Evolutionary conservation across 78 protist species (phyloP), one percentile per base, ranked within the genome.

Genomic region (Pigoraptor vietnamica): DNA sequence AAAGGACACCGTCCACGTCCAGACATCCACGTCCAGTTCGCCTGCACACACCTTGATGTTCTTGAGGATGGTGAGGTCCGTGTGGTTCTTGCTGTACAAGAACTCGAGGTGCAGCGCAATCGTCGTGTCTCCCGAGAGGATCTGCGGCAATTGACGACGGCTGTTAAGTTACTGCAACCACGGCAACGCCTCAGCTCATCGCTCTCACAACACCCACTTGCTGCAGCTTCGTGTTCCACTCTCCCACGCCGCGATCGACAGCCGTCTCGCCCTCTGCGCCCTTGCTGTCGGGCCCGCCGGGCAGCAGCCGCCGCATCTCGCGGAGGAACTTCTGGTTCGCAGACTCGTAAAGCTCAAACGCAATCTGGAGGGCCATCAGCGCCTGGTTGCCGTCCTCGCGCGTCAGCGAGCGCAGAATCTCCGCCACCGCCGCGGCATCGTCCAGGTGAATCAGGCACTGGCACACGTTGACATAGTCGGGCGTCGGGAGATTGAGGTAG

Each of bases 281-380:
- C 32, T 79, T 21, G 84, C n/a, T 29, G 84, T 48, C 67, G 67
- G 67, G 67, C 29, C 67, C 67, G 14, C 67, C 67, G 67, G 67
- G 67, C 6, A 48, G 67, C 67, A 48, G 67, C 29, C 67, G 29
- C 6, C 67, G 67, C 67, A 48, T 14, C 29, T 48, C 67, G 29
- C 67, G 6, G 67, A 94, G 56, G n/a, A 98, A 96, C 32, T 91
- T 90, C 93, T 98, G 99, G n/a, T 96, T 56, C 37, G 96, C 95
- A 89, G 90, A 94, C 92, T 98, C 98, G 82, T 92, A 92, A 23
- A 98, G 92, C 94, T 99, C 99, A 39, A 89, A 88, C 1, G 98
- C 98, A 38, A 98, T 81, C 91, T 97, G 99, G 87, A 93, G 93
- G 24, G 98, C 98, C 67, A 95, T 40, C 56, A 96, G 95, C n/a